These are phyloP conservation scores for Zea luxurians DNA, from an alignment of 176 grass and related monocot genomes.

Conservation along the genomic window DNA sequence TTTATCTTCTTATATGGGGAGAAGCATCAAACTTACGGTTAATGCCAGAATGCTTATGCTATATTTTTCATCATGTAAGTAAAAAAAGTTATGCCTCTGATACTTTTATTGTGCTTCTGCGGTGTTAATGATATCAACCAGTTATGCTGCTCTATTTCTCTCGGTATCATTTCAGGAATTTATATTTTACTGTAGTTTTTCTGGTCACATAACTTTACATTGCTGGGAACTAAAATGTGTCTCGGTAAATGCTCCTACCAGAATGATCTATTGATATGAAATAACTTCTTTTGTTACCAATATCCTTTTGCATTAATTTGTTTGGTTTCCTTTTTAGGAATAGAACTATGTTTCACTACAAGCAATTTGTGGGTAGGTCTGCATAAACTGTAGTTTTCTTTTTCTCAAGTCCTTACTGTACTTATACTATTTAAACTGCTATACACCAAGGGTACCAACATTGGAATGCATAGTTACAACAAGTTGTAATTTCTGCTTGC, in stretches of 20 bases:
- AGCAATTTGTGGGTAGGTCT: background rate
- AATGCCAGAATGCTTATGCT: slow-evolving; percentile 96
- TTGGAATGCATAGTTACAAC: background rate
- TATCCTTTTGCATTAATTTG: background rate
- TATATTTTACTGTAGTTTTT: slow-evolving; percentile 6
- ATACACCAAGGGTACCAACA: background rate
- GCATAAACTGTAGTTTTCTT: background rate
- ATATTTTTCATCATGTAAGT: slow-evolving; percentile 90
- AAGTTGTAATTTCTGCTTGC: background rate
- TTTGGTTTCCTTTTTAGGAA: background rate
- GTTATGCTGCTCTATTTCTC: background rate
- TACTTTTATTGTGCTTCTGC: slow-evolving; percentile 18
- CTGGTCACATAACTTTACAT: slow-evolving; percentile 17
- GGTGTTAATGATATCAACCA: slow-evolving; percentile 19
- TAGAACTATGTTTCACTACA: background rate
- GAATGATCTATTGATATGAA: background rate
- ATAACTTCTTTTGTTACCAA: background rate
- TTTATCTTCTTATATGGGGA: slow-evolving; percentile 99
- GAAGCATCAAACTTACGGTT: slow-evolving; percentile 89
- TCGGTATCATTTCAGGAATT: slow-evolving; percentile 18
- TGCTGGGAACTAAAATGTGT: background rate
- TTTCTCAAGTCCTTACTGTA: background rate
- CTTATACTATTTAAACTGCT: background rate
- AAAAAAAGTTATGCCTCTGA: slow-evolving; percentile 7
- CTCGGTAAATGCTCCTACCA: slow-evolving; percentile 19